phyloP scores from a whole-genome alignment of 2,329 filamentous ascomycete species.

The Colletotrichum sp. region DNA sequence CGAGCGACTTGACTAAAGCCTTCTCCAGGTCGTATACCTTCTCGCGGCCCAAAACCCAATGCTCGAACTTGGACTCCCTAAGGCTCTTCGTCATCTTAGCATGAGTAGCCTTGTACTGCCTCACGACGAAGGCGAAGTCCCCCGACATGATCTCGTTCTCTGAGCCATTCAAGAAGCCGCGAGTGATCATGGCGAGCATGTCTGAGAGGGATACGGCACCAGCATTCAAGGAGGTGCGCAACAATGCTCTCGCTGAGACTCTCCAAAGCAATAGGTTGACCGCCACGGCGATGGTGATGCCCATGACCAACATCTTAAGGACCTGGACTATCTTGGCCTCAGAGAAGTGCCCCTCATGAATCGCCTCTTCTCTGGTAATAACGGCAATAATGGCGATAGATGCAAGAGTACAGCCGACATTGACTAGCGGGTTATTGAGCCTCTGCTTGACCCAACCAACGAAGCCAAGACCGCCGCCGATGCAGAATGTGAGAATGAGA shows the following conservation, averaged over 20 bases:
- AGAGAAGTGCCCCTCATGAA: conserved; percentile 82
- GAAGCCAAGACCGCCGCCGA: conserved; percentile 85
- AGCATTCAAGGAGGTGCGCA: conserved; percentile 76
- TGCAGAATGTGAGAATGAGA: conserved; percentile 81
- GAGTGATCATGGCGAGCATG: conserved; percentile 81
- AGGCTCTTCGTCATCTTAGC: conserved; percentile 77
- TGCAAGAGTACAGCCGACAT: conserved; percentile 83
- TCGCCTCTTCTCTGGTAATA: conserved; percentile 87
- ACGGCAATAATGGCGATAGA: conserved; percentile 90
- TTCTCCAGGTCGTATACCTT: conserved; percentile 80
- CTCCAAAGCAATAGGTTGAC: conserved; percentile 83
- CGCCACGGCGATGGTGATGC: conserved; percentile 71
- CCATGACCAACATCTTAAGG: conserved; percentile 83
- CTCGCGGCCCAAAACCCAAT: conserved; percentile 82
- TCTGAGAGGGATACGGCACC: conserved; percentile 79
- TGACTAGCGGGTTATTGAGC: conserved; percentile 79
- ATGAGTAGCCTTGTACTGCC: conserved; percentile 71
- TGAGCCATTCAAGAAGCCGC: conserved; percentile 81
- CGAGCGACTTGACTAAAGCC: conserved; percentile 81
- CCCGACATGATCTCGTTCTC: conserved; percentile 77
- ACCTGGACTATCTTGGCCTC: conserved; percentile 83
- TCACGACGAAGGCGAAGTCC: conserved; percentile 66
- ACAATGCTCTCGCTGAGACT: conserved; percentile 74
- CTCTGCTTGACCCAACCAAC: conserved; percentile 87
- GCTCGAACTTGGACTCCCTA: conserved; percentile 87